Evolutionary conservation across 441 rosid species (phyloP).

Genomic region (Lepidium campestre): DNA sequence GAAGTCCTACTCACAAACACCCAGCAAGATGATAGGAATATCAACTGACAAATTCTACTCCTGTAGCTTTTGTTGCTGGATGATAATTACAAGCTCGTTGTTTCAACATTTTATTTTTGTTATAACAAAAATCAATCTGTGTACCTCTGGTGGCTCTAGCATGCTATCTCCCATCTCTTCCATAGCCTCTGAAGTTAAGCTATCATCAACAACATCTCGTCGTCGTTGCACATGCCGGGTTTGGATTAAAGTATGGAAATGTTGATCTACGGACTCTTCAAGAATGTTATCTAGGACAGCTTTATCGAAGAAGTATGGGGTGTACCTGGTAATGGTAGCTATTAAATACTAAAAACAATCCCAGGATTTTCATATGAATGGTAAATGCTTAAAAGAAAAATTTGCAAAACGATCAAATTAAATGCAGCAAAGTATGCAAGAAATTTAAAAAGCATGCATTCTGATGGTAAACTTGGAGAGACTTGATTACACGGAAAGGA

Average conservation of each 20-base stretch:
- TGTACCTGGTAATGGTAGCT: conserved; percentile 54
- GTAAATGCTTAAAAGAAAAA: not conserved
- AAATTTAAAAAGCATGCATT: not conserved
- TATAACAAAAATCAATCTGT: not conserved
- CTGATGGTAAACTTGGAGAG: not conserved
- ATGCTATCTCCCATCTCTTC: conserved; percentile 88
- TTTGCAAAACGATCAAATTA: not conserved
- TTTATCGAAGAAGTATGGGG: conserved; percentile 95
- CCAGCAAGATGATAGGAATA: not conserved
- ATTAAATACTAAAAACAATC: not conserved
- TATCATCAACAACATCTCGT: conserved; percentile 74
- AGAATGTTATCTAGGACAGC: conserved; percentile 87
- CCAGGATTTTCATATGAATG: not conserved
- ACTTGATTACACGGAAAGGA: not conserved
- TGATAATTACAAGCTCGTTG: not conserved
- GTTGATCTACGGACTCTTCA: conserved; percentile 93
- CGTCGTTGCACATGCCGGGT: conserved; percentile 82
- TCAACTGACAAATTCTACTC: not conserved
- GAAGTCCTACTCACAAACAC: not conserved
- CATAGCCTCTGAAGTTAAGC: conserved; percentile 69
- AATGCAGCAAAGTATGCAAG: not conserved
- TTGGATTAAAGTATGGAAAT: conserved; percentile 80
- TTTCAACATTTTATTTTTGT: not conserved
- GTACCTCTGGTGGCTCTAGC: conserved; percentile 92
- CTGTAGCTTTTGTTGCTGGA: not conserved